Base-by-base conservation (phyloP, 2,329 filamentous ascomycete genomes). In the Claviceps paspali region DNA sequence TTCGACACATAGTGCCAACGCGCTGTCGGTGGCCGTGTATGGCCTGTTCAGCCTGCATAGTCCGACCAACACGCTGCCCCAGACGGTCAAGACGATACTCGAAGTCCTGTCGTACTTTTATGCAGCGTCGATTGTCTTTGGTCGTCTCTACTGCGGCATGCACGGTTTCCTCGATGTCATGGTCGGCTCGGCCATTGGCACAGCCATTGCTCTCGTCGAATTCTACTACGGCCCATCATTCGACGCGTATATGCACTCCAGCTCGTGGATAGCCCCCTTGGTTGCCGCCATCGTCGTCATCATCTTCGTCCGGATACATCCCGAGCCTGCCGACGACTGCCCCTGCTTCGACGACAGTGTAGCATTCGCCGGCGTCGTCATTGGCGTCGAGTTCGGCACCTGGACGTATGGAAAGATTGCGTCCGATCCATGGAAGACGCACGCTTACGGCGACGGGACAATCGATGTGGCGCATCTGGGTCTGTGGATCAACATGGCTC, bases 311-410 rank as follows among this genome's bases (percentile, higher is more conserved):
- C 77, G 88, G 40, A 78, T 95, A 23, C 88, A 98, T 51, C 91
- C 91, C 0, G 91, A 98, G 52, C 91, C 91, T 1, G 91, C 86
- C 1, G 91, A 98, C 54, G 85, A 95, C 55, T 98, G 91, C 48
- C 88, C 88, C 4, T 96, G 88, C 57, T 96, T 92, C 53, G 88
- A 96, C 54, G 88, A 96, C 60, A 93, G 84, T 49, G 84, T 96
- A 34, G 79, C 87, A 3, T 96, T 96, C 58, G 79, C 85, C 15
- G 88, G 84, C 2, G 87, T 95, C 17, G 70, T 93, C 38, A 82
- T 95, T 48, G 91, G 91, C 0, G 65, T 84, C 33, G 81, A 92
- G 50, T 60, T 82, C 41, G 88, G 82, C 8, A 79, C 76, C 6
- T 96, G 87, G 88, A 82, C 86, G 49, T 84, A 82, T 49, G 70